Base-by-base conservation (phyloP, 2,329 filamentous ascomycete genomes). In the Ustilaginoidea virens region DNA sequence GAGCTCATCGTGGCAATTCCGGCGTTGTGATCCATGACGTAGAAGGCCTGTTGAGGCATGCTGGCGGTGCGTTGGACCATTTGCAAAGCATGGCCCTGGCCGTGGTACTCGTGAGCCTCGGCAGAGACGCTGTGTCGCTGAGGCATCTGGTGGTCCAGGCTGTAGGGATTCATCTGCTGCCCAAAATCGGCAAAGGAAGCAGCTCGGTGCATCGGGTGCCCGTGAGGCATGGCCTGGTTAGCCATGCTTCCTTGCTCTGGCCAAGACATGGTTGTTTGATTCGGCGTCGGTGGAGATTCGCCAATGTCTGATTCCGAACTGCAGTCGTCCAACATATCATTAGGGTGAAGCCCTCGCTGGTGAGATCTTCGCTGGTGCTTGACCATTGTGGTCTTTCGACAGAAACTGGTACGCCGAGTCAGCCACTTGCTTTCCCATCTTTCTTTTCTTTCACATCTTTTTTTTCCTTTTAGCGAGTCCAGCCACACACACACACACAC, bases 361-460 rank as follows among this genome's bases (percentile, higher is more conserved):
- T 75, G 69, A 2, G 68, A 70, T 16, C 69, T 59, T 29, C 69
- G 58, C 44, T 75, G 69, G 45, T 75, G 71, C 51, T 76, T 76
- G 31, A 76, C 67, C 70, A 75, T 74, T 31, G 73, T 79, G 5
- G 74, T 79, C 49, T 80, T 80, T 31, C 75, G 63, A 50, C 74
- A 80, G 47, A 80, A 80, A 48, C 74, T 77, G 38, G 13, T 22
- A 12, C 7, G 17, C 16, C 12, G 5, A 11, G 25, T 28, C 22
- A 27, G 19, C 9, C 20, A n/a, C n/a, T n/a, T n/a, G n/a, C n/a
- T n/a, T n/a, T 5, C 7, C 5, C 10, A 34, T n/a, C n/a, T n/a
- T n/a, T n/a, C n/a, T n/a, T n/a, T n/a, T n/a, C n/a, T n/a, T n/a
- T n/a, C n/a, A n/a, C n/a, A n/a, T n/a, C n/a, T n/a, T n/a, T n/a